Percentiles rank a stretch among this genome's conserved stretches.
Evolutionary conservation across 1,284 basidiomycete genomes (phyloP).

Genomic region (Tilletiaria anomala): DNA sequence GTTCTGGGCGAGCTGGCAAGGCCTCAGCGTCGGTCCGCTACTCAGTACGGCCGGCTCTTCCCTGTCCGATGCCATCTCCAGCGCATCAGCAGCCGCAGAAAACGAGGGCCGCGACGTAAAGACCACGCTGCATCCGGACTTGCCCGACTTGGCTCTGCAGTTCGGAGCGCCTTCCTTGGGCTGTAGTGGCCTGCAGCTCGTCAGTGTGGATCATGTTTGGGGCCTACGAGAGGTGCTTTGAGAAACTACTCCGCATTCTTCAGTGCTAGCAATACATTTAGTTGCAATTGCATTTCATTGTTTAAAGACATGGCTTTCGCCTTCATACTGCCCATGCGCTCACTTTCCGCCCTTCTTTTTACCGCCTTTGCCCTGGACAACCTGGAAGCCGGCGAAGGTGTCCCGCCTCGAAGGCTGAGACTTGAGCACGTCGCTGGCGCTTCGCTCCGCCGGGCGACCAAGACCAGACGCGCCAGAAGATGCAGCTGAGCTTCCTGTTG

Average conservation of each 20-base stretch:
- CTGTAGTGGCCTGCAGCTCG: slow-evolving; percentile 4
- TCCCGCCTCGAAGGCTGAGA: slow-evolving; percentile 2
- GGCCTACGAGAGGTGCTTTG: no score
- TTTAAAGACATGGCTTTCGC: no score
- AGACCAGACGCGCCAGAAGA: neutral
- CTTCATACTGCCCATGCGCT: no score
- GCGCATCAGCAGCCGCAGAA: neutral
- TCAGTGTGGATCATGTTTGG: no score
- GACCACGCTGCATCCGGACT: neutral
- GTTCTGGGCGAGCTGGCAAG: neutral
- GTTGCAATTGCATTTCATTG: no score
- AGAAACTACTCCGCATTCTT: no score
- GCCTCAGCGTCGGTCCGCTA: neutral
- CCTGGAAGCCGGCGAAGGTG: slow-evolving; percentile 16
- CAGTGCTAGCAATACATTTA: no score
- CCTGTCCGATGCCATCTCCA: neutral
- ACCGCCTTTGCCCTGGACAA: slow-evolving; percentile 22
- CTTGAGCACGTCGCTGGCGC: slow-evolving; percentile 3
- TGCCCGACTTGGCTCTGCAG: neutral
- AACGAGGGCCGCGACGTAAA: neutral
- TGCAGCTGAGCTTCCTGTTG: neutral
- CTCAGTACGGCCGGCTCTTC: neutral
- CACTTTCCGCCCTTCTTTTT: no score
- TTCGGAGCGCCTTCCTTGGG: slow-evolving; percentile 3
- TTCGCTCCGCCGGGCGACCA: slow-evolving; percentile 2